A percentile compares a stretch with the other conserved stretches of the same genome.
These are phyloP conservation scores for Sporothrix brunneoviolacea DNA, from an alignment of 2,329 filamentous ascomycete genomes.

Conservation along the genomic window DNA sequence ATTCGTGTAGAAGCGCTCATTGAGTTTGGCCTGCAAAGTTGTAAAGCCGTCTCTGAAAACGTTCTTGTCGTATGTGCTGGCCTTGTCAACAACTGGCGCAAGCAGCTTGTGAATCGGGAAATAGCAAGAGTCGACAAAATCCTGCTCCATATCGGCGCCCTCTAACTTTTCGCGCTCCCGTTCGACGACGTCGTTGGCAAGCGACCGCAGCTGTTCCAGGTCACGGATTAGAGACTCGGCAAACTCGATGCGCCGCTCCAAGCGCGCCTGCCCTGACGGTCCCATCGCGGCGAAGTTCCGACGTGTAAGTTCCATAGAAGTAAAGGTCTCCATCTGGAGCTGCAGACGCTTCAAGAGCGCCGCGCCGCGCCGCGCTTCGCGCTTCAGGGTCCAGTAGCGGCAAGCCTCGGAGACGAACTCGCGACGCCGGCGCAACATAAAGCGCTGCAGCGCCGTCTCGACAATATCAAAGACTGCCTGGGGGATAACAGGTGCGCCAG, in stretches of 20 bases:
- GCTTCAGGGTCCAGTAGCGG: constrained; percentile 96
- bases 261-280: constrained; percentile 66
- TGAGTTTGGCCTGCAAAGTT: constrained; percentile 45
- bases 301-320: constrained; percentile 92
- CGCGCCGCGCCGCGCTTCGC: constrained; percentile 84
- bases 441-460: constrained; percentile 73
- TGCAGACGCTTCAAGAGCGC: constrained; percentile 89
- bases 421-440: constrained; percentile 74
- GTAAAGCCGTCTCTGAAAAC: constrained; percentile 49
- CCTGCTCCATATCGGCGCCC: constrained; percentile 66
- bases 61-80: constrained; percentile 59
- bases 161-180: constrained; percentile 74
- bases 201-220: constrained; percentile 64
- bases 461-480: constrained; percentile 81
- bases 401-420: constrained; percentile 90
- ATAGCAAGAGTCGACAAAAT: constrained; percentile 82
- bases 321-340: constrained; percentile 91
- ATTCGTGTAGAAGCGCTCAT: constrained; percentile 51
- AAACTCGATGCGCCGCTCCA: constrained; percentile 82
- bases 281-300: constrained; percentile 97
- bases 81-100: constrained; percentile 70
- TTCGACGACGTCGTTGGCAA: constrained; percentile 65
- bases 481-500: constrained; percentile 89
- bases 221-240: constrained; percentile 69
- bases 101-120: constrained; percentile 79